Base-by-base conservation (phyloP, 176 grass and related monocot species). In the Echinochloa phyllopogon region DNA sequence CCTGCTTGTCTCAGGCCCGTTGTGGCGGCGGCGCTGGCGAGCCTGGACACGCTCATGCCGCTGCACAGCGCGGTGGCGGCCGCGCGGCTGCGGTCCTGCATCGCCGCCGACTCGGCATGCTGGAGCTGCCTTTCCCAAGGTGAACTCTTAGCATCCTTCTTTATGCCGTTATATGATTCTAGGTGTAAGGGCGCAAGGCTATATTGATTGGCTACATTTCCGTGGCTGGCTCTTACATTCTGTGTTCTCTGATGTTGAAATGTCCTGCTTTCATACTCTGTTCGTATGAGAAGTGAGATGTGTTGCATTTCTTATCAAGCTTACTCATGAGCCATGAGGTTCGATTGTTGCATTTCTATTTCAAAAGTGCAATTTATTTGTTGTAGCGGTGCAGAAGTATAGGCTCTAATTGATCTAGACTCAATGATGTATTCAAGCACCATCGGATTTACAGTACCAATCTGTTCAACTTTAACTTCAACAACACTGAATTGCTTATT, bases 51-150 rank as follows among this genome's bases (percentile, higher is more conserved):
- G 0, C 61, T 96, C 77, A 84, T 96, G 94, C 94, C 94, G 33
- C 77, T 96, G 38, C 94, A 96, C 78, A 91, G 81, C 64, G 86
- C 89, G 65, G 85, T 93, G 45, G 94, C 91, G 13, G 83, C 84
- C 15, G 78, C 91, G 8, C 84, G 94, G 57, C 78, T 96, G 39
- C 79, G 91, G 49, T 96, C 91, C 23, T 89, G 87, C 79, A 96
- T 96, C 79, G 89, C 91, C 49, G 56, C 56, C 21, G 56, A 58
- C 56, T 58, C 56, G 8, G 56, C 56, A 0, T 58, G 56, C 56
- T 58, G 56, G 56, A 58, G 56, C 56, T 58, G 21, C 56, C 56
- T 24, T 21, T 58, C 56, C 8, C 56, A 58, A 58, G 56, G 94
- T 96, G 76, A 81, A 1, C 2, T 11, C 23, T 38, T 64, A 43